Conservation (phyloP, 257 asterid species). For the Cinchona pubescens region DNA sequence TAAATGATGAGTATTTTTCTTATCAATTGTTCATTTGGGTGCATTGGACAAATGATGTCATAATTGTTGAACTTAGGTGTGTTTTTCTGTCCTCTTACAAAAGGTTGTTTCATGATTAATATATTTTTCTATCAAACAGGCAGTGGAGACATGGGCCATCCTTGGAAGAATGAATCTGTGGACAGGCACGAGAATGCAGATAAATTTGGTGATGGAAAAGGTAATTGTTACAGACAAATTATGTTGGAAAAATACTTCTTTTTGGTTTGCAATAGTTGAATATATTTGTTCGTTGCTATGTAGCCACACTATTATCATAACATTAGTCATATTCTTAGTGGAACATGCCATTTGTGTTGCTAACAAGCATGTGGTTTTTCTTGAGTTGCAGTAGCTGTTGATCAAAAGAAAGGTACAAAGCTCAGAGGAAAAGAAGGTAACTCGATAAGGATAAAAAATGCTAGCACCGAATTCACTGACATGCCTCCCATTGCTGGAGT, state of each 20-base stretch:
- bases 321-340: background rate
- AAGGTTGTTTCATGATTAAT: conserved; percentile 7
- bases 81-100: background rate
- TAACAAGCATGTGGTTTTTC: background rate
- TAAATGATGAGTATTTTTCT: background rate
- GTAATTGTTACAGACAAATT: conserved; percentile 9
- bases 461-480: conserved; percentile 25
- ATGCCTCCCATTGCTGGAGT: conserved; percentile 28
- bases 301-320: background rate
- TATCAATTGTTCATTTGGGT: background rate
- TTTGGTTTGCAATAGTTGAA: background rate
- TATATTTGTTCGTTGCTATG: background rate
- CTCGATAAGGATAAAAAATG: conserved; percentile 37
- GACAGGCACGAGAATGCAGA: conserved; percentile 31
- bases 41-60: background rate
- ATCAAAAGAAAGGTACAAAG: conserved; percentile 47
- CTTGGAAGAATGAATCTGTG: conserved; percentile 18
- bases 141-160: conserved; percentile 33
- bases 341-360: background rate
- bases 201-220: conserved; percentile 30
- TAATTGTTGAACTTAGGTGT: background rate
- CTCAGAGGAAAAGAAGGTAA: conserved; percentile 31
- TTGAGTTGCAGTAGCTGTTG: conserved; percentile 30
- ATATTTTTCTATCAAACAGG: conserved; percentile 23
- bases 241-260: background rate